These are phyloP conservation scores for Buddleja alternifolia DNA, from an alignment of 257 asterid genomes.

Conservation along the genomic window DNA sequence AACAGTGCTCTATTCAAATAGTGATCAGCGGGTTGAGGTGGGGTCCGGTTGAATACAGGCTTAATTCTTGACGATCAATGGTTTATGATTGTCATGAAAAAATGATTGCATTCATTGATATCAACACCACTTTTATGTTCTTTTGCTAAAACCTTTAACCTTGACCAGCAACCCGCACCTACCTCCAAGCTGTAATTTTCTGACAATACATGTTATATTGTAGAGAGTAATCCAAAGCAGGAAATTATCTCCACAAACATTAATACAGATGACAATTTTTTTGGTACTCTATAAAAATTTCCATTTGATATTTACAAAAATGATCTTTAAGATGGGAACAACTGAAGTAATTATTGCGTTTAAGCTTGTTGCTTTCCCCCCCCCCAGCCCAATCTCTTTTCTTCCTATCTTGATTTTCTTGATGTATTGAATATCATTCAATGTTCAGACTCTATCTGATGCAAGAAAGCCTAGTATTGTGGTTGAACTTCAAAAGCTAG, in stretches of 20 bases:
- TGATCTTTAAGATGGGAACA: neutral
- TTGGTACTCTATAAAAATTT: neutral
- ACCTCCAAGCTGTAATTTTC: neutral
- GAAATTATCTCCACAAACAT: neutral
- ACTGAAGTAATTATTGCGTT: slow-evolving; percentile 18
- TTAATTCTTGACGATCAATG: neutral
- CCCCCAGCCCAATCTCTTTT: neutral
- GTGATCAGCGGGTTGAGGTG: neutral
- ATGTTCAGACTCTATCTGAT: slow-evolving; percentile 52
- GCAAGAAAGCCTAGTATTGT: slow-evolving; percentile 48
- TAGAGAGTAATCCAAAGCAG: neutral
- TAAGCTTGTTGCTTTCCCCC: neutral
- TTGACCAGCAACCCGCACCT: neutral
- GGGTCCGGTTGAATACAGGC: neutral
- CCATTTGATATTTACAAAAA: neutral
- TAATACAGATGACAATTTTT: neutral
- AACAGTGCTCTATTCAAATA: too few relatives aligned
- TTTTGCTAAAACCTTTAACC: too few relatives aligned
- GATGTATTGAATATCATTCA: neutral
- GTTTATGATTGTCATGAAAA: too few relatives aligned
- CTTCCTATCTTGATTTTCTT: neutral
- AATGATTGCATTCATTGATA: too few relatives aligned
- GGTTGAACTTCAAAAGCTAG: slow-evolving; percentile 79
- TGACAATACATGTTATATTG: neutral
- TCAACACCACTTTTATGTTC: too few relatives aligned